Conservation (phyloP, 345 rosid species). For the Eutrema yunnanense region DNA sequence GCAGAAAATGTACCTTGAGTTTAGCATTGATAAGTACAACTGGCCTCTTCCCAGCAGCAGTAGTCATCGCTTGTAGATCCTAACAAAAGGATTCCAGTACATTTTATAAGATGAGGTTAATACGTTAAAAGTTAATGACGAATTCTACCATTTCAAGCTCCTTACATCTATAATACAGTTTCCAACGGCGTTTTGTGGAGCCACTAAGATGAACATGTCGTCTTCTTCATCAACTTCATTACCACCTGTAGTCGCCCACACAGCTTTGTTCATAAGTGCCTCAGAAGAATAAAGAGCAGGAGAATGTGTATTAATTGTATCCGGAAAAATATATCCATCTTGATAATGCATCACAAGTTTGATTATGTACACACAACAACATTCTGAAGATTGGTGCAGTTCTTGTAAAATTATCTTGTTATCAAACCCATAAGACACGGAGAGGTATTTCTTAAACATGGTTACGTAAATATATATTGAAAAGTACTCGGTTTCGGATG, state of each 20-base stretch:
- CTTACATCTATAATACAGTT: constrained; percentile 90
- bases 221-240: constrained; percentile 81
- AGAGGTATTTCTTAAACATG: background rate
- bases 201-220: constrained; percentile 82
- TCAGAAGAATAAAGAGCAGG: background rate
- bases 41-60: constrained; percentile 81
- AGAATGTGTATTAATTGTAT: background rate
- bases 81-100: constrained; percentile 18
- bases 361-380: background rate
- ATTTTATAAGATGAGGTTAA: background rate
- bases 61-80: constrained; percentile 94
- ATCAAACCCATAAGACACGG: background rate
- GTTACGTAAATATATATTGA: background rate
- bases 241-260: constrained; percentile 41
- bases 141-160: background rate
- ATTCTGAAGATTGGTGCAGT: background rate
- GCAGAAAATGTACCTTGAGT: constrained; percentile 54
- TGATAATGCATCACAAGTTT: background rate
- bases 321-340: background rate
- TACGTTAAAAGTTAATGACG: background rate
- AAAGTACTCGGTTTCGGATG: background rate
- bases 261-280: constrained; percentile 7
- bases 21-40: constrained; percentile 83
- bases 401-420: background rate
- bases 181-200: constrained; percentile 97